Base-by-base conservation (phyloP, 768 basidiomycete species). In the Leccinum pellstonianum region DNA sequence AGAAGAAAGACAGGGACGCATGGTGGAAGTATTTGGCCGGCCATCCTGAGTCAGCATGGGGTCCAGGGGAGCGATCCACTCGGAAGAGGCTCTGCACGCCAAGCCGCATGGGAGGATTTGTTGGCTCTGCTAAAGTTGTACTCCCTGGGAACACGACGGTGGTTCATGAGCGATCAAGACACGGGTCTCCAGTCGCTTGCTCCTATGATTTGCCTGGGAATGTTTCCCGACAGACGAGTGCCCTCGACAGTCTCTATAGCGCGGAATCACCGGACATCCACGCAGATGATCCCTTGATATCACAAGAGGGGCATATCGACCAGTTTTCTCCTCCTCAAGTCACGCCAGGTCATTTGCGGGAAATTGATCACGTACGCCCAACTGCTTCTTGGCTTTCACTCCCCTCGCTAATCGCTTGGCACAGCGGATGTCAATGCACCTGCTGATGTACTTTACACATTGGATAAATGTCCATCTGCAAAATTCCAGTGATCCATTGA, bases 11-110 rank as follows among this genome's bases (percentile, higher is more conserved):
- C 59, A 80, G 91, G 57, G 87, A 90, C 62, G 73, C 77, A 17
- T 93, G 91, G 91, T 93, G 91, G 91, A 80, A 81, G 15, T 93
- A 86, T 63, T 73, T 93, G 5, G 76, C 83, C 49, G 91, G 90
- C 35, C 77, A 77, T 63, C 85, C 88, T n/a, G 82, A 84, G 67
- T 77, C 80, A 33, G 84, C 82, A 46, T 92, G 90, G 90, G 81
- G 80, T 67, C 78, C 81, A 21, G 70, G 55, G 41, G 66, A 55
- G 55, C 67, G 49, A 19, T 54, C 59, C 9, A 49, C 43, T 37
- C 58, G 56, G 29, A 66, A 66, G 47, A 64, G 66, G 49, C 33
- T 50, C 52, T 58, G 47, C 35, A 25, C 8, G 5, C n/a, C 55
- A 12, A 37, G 31, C 21, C 75, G 65, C 27, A 74, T 77, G 77